phyloP scores from a whole-genome alignment of 2,329 filamentous ascomycete species.

The Meredithiella fracta region DNA sequence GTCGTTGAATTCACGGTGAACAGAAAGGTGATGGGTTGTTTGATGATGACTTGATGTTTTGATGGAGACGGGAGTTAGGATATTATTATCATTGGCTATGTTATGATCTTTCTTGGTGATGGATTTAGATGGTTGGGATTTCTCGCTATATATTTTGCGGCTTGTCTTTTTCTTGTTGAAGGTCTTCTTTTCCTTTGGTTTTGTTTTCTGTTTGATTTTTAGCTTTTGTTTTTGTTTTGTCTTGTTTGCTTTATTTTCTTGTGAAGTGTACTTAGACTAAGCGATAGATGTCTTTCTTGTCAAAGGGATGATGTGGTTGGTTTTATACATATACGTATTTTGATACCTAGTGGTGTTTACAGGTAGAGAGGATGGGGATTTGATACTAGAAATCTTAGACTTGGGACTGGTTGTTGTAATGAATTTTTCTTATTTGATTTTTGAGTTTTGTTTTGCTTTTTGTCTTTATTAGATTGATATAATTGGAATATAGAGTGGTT shows the following conservation, averaged over 20 bases:
- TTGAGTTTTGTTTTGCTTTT: too few relatives aligned
- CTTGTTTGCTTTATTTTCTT: constrained; percentile 6
- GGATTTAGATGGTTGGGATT: too few relatives aligned
- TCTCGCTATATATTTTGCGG: neutral
- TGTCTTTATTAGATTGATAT: too few relatives aligned
- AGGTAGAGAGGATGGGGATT: too few relatives aligned
- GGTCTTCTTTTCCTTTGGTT: constrained; percentile 10
- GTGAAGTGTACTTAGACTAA: constrained; percentile 2
- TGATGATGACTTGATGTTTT: neutral
- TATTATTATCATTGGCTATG: neutral
- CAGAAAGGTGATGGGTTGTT: constrained; percentile 15
- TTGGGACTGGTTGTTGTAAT: too few relatives aligned
- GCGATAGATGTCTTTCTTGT: constrained; percentile 1
- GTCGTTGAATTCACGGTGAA: constrained; percentile 50
- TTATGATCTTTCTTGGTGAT: neutral
- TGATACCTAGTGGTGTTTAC: too few relatives aligned
- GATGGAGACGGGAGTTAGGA: neutral
- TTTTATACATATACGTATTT: neutral
- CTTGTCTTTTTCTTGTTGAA: constrained; percentile 3
- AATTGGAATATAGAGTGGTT: too few relatives aligned
- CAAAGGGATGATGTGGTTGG: neutral
- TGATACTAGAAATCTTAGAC: too few relatives aligned
- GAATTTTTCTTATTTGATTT: too few relatives aligned
- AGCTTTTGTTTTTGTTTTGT: constrained; percentile 16
- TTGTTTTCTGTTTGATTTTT: neutral